A percentile compares a stretch with the other conserved stretches of the same genome.
These are phyloP conservation scores for Dothideomycetidae sp. DNA, from an alignment of 2,329 filamentous ascomycete genomes.

Conservation along the genomic window DNA sequence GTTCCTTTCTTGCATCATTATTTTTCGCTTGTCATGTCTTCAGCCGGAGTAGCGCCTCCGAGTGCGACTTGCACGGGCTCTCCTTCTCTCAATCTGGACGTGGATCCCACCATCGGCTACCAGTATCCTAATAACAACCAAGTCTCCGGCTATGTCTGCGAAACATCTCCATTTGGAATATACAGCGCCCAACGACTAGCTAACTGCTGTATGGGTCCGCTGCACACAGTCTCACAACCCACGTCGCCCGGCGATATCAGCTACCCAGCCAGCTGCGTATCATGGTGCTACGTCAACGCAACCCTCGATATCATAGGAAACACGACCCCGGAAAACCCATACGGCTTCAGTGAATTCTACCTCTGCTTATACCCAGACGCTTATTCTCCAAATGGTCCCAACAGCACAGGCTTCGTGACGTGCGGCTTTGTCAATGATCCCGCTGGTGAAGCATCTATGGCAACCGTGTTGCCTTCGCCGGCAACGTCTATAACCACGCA, in stretches of 20 bases:
- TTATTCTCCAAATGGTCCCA: background rate
- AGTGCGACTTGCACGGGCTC: background rate
- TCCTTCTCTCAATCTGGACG: background rate
- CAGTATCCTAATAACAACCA: constrained; percentile 4
- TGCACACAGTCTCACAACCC: constrained; percentile 1
- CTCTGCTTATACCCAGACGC: background rate
- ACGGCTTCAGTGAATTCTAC: background rate
- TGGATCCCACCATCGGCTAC: constrained; percentile 1
- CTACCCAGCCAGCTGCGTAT: constrained; percentile 7
- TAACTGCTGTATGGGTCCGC: constrained; percentile 2
- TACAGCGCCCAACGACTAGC: constrained; percentile 1
- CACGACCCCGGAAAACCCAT: background rate
- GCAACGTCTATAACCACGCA: background rate
- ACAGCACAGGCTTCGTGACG: background rate
- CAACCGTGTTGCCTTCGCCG: background rate
- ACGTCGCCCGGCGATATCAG: constrained; percentile 5
- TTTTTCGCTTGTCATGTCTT: too few relatives aligned
- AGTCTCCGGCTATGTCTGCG: constrained; percentile 7
- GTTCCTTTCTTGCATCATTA: too few relatives aligned
- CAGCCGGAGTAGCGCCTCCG: too few relatives aligned
- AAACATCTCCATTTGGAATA: constrained; percentile 2
- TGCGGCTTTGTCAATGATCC: background rate
- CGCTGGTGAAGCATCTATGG: background rate
- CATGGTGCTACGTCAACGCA: constrained; percentile 7
- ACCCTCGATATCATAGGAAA: background rate